phyloP scores from a whole-genome alignment of 2,329 filamentous ascomycete species.

The Talaromyces sp. region DNA sequence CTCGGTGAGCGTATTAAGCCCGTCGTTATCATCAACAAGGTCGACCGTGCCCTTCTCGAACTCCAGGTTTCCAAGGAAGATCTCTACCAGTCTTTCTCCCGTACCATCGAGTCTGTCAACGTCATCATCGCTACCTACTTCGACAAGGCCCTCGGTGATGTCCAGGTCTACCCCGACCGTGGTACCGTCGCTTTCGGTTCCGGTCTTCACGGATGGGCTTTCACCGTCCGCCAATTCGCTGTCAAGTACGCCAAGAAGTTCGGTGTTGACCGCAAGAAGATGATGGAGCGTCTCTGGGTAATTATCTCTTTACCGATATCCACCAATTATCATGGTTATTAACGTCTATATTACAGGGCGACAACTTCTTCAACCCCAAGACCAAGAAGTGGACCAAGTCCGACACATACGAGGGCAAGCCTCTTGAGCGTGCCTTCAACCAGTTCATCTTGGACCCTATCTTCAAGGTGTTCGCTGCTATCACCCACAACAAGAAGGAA shows the following conservation, averaged over 20 bases:
- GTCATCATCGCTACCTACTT: slow-evolving; percentile 99
- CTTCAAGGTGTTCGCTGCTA: slow-evolving; percentile 94
- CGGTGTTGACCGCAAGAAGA: slow-evolving; percentile 99
- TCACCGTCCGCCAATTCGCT: slow-evolving; percentile 98
- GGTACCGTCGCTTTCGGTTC: slow-evolving; percentile 98
- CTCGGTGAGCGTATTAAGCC: slow-evolving; percentile 99
- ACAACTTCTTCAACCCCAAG: slow-evolving; percentile 99
- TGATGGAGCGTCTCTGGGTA: slow-evolving; percentile 98
- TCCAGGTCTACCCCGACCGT: slow-evolving; percentile 97
- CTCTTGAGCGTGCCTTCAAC: slow-evolving; percentile 97
- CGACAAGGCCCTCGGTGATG: slow-evolving; percentile 93
- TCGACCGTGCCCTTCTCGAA: slow-evolving; percentile 98
- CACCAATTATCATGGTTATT: not conserved
- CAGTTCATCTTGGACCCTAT: slow-evolving; percentile 99
- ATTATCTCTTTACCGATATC: not conserved
- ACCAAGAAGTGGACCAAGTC: slow-evolving; percentile 99
- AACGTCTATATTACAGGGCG: slow-evolving; percentile 51
- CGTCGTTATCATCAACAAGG: slow-evolving; percentile 99
- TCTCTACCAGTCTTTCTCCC: slow-evolving; percentile 98
- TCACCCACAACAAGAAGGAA: slow-evolving; percentile 99
- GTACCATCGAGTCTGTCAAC: slow-evolving; percentile 99
- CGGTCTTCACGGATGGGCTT: slow-evolving; percentile 99
- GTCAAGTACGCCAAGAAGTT: slow-evolving; percentile 98
- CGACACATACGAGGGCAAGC: slow-evolving; percentile 75
- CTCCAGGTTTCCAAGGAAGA: slow-evolving; percentile 98